These are phyloP conservation scores for Aspergillus sergii DNA, from an alignment of 2,329 filamentous ascomycete genomes.

Conservation along the genomic window DNA sequence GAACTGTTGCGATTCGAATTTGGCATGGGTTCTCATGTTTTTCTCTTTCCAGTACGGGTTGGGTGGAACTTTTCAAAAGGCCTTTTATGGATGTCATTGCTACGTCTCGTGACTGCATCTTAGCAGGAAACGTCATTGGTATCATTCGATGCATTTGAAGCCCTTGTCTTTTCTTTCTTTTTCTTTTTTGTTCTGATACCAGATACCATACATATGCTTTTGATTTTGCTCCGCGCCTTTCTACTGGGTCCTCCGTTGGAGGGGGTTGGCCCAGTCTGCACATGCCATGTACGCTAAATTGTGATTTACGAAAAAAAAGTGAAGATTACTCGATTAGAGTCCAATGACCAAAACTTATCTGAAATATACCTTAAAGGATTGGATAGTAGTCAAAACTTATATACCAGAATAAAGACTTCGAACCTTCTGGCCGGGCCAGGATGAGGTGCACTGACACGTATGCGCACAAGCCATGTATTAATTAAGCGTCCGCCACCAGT, in stretches of 20 bases:
- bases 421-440: slow-evolving; percentile 1
- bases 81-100: slow-evolving; percentile 19
- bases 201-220: slow-evolving; percentile 30
- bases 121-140: slow-evolving; percentile 14
- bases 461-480: slow-evolving; percentile 5
- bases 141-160: slow-evolving; percentile 11
- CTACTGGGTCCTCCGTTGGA: not conserved
- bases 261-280: slow-evolving; percentile 11
- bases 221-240: slow-evolving; percentile 14
- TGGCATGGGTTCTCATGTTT: slow-evolving; percentile 21
- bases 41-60: slow-evolving; percentile 11
- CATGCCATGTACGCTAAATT: slow-evolving; percentile 22
- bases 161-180: slow-evolving; percentile 10
- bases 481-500: slow-evolving; percentile 4
- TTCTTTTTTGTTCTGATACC: slow-evolving; percentile 28
- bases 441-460: slow-evolving; percentile 5
- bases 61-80: slow-evolving; percentile 15
- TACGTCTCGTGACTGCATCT: slow-evolving; percentile 19
- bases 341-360: not conserved
- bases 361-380: not conserved
- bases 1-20: slow-evolving; percentile 20
- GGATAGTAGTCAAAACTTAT: not conserved
- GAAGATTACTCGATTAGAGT: slow-evolving; percentile 4
- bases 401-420: not conserved
- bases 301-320: slow-evolving; percentile 8